Percentiles rank a stretch among this genome's conserved stretches.
Evolutionary conservation across 2,329 filamentous ascomycete species (phyloP).

Genomic region (Colletotrichum salicis): DNA sequence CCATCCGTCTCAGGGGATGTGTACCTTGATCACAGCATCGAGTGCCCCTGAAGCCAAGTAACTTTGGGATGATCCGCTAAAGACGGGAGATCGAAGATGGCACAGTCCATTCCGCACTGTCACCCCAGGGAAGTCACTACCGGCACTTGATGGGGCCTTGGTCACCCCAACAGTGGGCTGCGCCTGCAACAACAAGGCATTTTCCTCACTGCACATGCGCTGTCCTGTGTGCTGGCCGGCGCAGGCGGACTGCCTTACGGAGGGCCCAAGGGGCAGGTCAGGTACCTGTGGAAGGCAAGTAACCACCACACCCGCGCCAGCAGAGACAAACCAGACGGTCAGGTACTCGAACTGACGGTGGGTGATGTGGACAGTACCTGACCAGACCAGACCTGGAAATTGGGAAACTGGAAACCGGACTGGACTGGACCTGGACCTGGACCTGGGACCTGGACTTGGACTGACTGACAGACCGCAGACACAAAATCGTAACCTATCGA

Average conservation of each 20-base stretch:
- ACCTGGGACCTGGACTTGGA: constrained; percentile 13
- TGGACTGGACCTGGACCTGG: constrained; percentile 15
- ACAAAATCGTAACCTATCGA: constrained; percentile 55
- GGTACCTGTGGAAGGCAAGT: background rate
- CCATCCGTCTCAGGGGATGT: background rate
- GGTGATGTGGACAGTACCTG: too few relatives aligned
- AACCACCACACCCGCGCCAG: background rate
- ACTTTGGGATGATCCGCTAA: background rate
- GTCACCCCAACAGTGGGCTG: constrained; percentile 11
- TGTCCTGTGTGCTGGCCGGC: constrained; percentile 10
- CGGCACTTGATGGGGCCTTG: constrained; percentile 16
- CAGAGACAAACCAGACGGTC: background rate
- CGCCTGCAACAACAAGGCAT: background rate
- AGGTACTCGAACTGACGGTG: background rate
- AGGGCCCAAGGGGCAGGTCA: too few relatives aligned
- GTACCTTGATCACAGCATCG: background rate
- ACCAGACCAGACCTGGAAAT: background rate
- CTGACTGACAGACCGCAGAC: constrained; percentile 44
- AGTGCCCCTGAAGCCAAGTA: background rate
- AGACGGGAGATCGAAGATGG: background rate
- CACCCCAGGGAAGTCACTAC: background rate
- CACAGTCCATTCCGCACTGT: constrained; percentile 29
- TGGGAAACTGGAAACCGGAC: constrained; percentile 18
- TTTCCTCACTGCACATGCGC: background rate
- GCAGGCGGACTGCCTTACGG: constrained; percentile 6